These are phyloP conservation scores for Spongiforma sp. DNA, from an alignment of 1,284 basidiomycete species.

Conservation along the genomic window DNA sequence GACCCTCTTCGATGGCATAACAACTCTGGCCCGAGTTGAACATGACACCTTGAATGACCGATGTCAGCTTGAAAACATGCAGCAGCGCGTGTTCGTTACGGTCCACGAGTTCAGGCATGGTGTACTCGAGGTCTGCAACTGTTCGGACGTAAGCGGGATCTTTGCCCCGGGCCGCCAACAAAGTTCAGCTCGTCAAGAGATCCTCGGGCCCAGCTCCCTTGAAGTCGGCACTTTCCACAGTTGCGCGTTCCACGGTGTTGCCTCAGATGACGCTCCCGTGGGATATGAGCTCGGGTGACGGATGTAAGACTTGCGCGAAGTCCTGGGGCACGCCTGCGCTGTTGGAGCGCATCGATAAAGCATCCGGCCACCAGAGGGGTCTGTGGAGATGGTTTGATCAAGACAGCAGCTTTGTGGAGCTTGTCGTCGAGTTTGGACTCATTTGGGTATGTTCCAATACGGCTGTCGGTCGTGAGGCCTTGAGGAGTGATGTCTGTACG, in stretches of 20 bases:
- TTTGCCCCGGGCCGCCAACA: constrained; percentile 88
- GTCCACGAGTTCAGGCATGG: constrained; percentile 88
- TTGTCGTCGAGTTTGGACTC: constrained; percentile 60
- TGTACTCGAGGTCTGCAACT: constrained; percentile 87
- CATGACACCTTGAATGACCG: constrained; percentile 70
- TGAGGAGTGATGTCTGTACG: constrained; percentile 61
- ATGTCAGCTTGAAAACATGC: too few species aligned
- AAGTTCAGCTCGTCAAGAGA: too few species aligned
- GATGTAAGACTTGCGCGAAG: constrained; percentile 83
- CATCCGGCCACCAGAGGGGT: constrained; percentile 90
- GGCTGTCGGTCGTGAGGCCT: constrained; percentile 61
- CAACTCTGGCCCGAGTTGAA: constrained; percentile 98
- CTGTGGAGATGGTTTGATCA: constrained; percentile 95
- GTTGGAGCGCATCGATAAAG: constrained; percentile 69
- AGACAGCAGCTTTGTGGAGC: constrained; percentile 68
- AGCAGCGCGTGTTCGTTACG: constrained; percentile 52
- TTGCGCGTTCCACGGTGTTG: constrained; percentile 64
- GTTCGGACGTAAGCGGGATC: constrained; percentile 93
- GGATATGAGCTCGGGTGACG: constrained; percentile 70
- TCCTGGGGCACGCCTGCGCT: constrained; percentile 80
- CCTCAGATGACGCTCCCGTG: constrained; percentile 78
- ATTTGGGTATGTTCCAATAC: constrained; percentile 58
- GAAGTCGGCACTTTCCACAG: constrained; percentile 68
- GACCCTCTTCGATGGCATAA: constrained; percentile 77
- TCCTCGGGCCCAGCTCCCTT: constrained; percentile 81